These are phyloP conservation scores for Aspergillus sclerotioniger DNA, from an alignment of 495 filamentous ascomycete genomes.

Conservation along the genomic window DNA sequence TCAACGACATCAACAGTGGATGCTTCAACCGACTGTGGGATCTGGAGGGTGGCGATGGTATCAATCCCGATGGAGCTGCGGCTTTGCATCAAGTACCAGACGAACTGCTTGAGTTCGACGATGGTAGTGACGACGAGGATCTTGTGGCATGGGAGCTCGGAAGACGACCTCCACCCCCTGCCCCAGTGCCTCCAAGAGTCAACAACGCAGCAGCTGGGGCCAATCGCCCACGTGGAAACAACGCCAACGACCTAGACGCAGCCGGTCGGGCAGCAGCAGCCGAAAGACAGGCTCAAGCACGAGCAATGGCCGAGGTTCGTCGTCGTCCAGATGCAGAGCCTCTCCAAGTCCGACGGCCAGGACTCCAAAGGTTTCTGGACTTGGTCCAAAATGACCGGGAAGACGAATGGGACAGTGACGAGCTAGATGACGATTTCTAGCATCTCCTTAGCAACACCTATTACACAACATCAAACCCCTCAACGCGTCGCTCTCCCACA, in stretches of 20 bases:
- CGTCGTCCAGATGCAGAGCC: slow-evolving; percentile 26
- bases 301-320: slow-evolving; percentile 44
- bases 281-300: slow-evolving; percentile 44
- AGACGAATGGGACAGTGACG: slow-evolving; percentile 65
- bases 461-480: neutral
- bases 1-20: slow-evolving; percentile 61
- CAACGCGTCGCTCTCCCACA: neutral
- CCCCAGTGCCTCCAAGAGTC: slow-evolving; percentile 38
- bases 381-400: slow-evolving; percentile 57
- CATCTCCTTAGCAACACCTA: too few relatives aligned
- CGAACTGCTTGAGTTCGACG: slow-evolving; percentile 37
- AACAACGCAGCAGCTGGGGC: slow-evolving; percentile 25
- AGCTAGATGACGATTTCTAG: slow-evolving; percentile 49
- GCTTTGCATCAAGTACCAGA: slow-evolving; percentile 42
- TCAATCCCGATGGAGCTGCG: slow-evolving; percentile 44
- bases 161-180: slow-evolving; percentile 42
- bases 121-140: slow-evolving; percentile 35
- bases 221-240: slow-evolving; percentile 26
- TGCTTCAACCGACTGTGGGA: slow-evolving; percentile 92
- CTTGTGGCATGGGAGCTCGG: slow-evolving; percentile 28
- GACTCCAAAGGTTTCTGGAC: slow-evolving; percentile 53
- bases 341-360: slow-evolving; percentile 21
- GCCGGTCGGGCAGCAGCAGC: slow-evolving; percentile 43
- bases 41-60: slow-evolving; percentile 76
- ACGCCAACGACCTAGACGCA: slow-evolving; percentile 30